Base-by-base conservation (phyloP, 495 filamentous ascomycete species). In the Daldinia decipiens region DNA sequence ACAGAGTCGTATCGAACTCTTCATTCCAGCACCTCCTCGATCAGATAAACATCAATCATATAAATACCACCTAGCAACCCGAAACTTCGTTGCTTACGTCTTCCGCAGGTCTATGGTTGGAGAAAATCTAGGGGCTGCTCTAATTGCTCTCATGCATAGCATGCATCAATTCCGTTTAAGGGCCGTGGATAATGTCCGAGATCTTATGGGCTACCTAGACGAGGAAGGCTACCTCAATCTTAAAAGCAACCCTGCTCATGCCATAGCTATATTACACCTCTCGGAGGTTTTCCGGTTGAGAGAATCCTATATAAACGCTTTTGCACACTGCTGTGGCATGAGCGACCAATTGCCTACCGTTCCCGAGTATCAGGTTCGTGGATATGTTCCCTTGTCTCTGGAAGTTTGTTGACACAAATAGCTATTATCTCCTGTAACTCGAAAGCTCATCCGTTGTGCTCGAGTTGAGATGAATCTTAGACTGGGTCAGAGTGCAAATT, bases 51-150 rank as follows among this genome's bases (percentile, higher is more conserved):
- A 84, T 15, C 82, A 85, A 39, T 79, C 83, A 4, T 85, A 87
- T 60, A 70, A 78, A 13, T 88, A 88, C 66, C 87, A 92, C 65
- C 59, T 90, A 13, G 85, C 87, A 1, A 90, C 85, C 0, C 83
- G 90, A n/a, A 92, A 92, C 65, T 86, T 91, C 69, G 87, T 92
- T 59, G 89, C 90, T 39, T 91, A 85, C 80, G 76, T 90, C 11
- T 85, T 87, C 67, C 78, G 82, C 9, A 86, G 83, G 61, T 85
- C 90, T 0, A 65, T 92, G 40, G 89, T 91, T 12, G 90, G 90
- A 1, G 78, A 79, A 26, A 80, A 82, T 61, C 81, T 92, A 29
- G 88, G 90, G 6, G 72, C 77, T 36, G 79, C 88, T 2, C 72
- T 92, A 26, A 79, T 87, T n/a, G 78, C 79, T 32, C 82, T 92